Conservation (phyloP, 1,284 basidiomycete genomes). For the Cerioporus squamosus region DNA sequence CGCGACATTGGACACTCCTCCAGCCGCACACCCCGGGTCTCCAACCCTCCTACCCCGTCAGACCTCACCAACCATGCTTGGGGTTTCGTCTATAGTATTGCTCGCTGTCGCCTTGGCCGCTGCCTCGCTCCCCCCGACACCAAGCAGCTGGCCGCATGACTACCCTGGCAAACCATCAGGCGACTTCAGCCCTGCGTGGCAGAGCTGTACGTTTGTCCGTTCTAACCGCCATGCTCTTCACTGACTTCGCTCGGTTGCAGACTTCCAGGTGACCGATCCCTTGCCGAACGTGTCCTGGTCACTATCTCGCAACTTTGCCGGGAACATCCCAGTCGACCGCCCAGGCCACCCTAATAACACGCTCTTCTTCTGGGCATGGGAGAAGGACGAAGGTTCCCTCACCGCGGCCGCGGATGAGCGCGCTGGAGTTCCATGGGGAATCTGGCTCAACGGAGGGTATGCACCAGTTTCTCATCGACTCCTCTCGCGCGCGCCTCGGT, state of each 20-base stretch:
- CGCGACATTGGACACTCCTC: background rate
- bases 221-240: background rate
- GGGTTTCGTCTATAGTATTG: constrained; percentile 5
- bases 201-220: constrained; percentile 48
- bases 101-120: constrained; percentile 8
- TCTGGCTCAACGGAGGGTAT: constrained; percentile 73
- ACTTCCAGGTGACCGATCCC: constrained; percentile 31
- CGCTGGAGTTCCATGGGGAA: constrained; percentile 63
- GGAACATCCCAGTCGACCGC: constrained; percentile 68
- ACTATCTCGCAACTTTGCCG: constrained; percentile 62
- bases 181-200: constrained; percentile 64
- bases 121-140: constrained; percentile 18
- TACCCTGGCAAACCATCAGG: constrained; percentile 57
- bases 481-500: background rate
- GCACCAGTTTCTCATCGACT: background rate
- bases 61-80: constrained; percentile 9
- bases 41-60: background rate
- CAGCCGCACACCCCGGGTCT: constrained; percentile 1
- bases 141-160: constrained; percentile 28
- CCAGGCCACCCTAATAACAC: constrained; percentile 59
- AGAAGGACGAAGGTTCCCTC: constrained; percentile 63
- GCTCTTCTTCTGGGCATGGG: constrained; percentile 74
- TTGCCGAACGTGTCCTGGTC: constrained; percentile 70
- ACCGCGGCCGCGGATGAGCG: constrained; percentile 40
- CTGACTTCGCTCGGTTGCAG: constrained; percentile 12